Conservation (phyloP, 805 yeast species). For the Nakazawaea holstii region DNA sequence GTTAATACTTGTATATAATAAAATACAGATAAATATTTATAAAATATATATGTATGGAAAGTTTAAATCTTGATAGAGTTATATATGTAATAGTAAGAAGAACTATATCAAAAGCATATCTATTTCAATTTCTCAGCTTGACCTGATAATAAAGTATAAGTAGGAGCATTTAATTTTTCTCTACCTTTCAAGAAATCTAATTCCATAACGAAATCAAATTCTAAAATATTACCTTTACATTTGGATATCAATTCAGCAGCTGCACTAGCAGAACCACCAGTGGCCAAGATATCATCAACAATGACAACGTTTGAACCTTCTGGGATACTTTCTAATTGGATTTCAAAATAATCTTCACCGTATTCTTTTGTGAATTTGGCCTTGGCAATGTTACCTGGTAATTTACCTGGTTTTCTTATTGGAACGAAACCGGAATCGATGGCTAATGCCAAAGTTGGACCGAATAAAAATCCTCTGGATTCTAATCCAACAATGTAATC, state of each 20-base stretch:
- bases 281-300: slow-evolving; percentile 96
- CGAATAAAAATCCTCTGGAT: slow-evolving; percentile 94
- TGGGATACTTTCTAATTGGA: slow-evolving; percentile 79
- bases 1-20: no score
- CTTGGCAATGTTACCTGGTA: slow-evolving; percentile 76
- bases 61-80: no score
- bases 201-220: slow-evolving; percentile 88
- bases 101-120: background rate
- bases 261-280: slow-evolving; percentile 94
- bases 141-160: slow-evolving; percentile 83
- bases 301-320: slow-evolving; percentile 76
- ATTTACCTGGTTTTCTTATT: slow-evolving; percentile 90
- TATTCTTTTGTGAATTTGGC: slow-evolving; percentile 87
- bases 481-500: slow-evolving; percentile 94
- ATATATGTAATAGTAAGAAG: no score
- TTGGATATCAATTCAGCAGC: slow-evolving; percentile 79
- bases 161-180: slow-evolving; percentile 77
- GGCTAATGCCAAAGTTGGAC: slow-evolving; percentile 90
- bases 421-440: slow-evolving; percentile 90
- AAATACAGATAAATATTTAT: background rate
- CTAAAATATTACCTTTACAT: slow-evolving; percentile 67
- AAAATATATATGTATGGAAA: no score
- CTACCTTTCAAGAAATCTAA: slow-evolving; percentile 93
- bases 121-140: slow-evolving; percentile 51
- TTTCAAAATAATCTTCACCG: slow-evolving; percentile 84